phyloP scores from a whole-genome alignment of 1,139 yeast species.

The Saccharomyces hybrid region DNA sequence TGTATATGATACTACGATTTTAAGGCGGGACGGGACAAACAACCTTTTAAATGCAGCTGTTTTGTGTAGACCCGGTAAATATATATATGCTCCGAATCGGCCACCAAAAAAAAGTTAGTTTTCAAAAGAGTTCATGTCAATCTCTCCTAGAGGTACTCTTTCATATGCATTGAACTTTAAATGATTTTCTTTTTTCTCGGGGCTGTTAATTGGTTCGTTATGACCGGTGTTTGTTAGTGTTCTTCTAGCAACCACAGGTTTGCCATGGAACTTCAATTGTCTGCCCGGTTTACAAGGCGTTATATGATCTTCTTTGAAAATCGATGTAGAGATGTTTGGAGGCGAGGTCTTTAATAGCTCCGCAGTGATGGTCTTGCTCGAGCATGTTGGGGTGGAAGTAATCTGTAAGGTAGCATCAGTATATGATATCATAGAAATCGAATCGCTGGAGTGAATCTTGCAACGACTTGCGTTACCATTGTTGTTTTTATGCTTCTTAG shows the following conservation, averaged over 20 bases:
- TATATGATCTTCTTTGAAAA: not conserved
- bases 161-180: not conserved
- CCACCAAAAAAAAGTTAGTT: not conserved
- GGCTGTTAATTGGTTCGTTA: not conserved
- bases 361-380: not conserved
- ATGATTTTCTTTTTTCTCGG: not conserved
- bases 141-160: not conserved
- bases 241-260: not conserved
- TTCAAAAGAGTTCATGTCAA: not conserved
- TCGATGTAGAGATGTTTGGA: not conserved
- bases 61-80: too few relatives aligned
- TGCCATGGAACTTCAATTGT: not conserved
- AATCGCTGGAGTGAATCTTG: not conserved
- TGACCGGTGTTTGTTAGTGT: not conserved
- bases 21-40: not conserved
- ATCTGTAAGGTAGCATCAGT: not conserved
- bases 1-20: too few relatives aligned
- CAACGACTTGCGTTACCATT: not conserved
- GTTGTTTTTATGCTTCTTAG: conserved; percentile 34
- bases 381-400: not conserved
- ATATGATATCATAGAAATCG: not conserved
- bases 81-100: too few relatives aligned
- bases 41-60: too few relatives aligned
- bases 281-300: not conserved
- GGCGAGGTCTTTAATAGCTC: not conserved